Base-by-base conservation (phyloP, 331 rosid genomes). In the Telfairia occidentalis region DNA sequence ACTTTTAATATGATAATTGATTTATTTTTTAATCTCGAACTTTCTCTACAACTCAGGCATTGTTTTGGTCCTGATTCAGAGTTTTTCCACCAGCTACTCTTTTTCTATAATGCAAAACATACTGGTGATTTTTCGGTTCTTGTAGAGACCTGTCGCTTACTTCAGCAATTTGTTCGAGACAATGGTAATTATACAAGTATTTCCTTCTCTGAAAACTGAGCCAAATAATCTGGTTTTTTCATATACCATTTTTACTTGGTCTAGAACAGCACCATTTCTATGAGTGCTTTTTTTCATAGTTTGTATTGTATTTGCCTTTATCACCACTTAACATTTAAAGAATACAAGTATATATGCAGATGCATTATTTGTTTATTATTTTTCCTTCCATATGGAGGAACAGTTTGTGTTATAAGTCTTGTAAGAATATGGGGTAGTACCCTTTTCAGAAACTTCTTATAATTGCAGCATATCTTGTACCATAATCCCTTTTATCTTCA, bases 41-140 rank as follows among this genome's bases (percentile, higher is more conserved):
- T 15, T 37, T 30, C 49, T 75, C 50, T 86, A 74, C 84, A 75
- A 81, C 81, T 81, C 92, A 94, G 98, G 90, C 77, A 72, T 80
- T 87, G 92, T 84, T 94, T 90, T 82, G 90, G 92, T 81, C 86
- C 87, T 28, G 89, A 88, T 75, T 94, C 97, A 77, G 97, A 89
- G 83, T 94, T 91, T 83, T 88, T 94, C 63, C 88, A 91, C 78
- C 92, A 85, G 85, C 78, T 94, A 79, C 92, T 94, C 49, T 94
- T 83, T 85, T 94, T 91, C 96, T 91, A 89, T 32, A 81, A 94
- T 65, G 89, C 87, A 42, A 84, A 79, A 76, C 83, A 81, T 46
- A 78, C 13, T 58, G 89, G 77, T 29, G 98, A 94, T 85, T 85
- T 94, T 80, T 77, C 77, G 42, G 66, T 78, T 82, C 96, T 94